Percentiles rank a stretch among this genome's conserved stretches.
Evolutionary conservation across 345 rosid species (phyloP).

Genomic region (Psidium friedrichsthalianum): DNA sequence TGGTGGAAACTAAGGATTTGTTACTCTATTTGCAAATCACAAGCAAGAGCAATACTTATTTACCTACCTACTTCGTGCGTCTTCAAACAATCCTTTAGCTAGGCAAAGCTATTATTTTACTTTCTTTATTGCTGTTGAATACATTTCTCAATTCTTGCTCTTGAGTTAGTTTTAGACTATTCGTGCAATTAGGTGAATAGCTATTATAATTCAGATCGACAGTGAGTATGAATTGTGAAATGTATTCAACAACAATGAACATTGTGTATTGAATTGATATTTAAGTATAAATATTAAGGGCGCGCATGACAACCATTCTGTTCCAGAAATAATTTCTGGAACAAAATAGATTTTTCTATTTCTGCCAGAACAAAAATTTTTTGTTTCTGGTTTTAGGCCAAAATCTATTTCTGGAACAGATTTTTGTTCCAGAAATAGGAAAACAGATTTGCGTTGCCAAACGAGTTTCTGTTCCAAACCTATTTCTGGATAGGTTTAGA

Average conservation of each 20-base stretch:
- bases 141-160: background rate
- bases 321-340: no score
- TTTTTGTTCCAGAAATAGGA: no score
- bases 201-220: background rate
- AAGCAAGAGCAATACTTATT: background rate
- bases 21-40: background rate
- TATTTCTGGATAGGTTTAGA: no score
- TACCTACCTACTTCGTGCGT: background rate
- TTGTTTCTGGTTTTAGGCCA: no score
- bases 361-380: no score
- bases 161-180: background rate
- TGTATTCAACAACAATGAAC: background rate
- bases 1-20: background rate
- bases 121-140: no score
- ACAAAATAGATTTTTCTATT: no score
- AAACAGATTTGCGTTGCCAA: no score
- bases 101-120: background rate
- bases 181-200: accelerated
- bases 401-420: no score
- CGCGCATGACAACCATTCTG: no score
- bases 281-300: background rate
- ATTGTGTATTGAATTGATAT: background rate
- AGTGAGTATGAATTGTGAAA: background rate
- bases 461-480: no score
- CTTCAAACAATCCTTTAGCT: background rate